phyloP scores from a whole-genome alignment of 208 protist genomes.

The Trypanosoma theileri region DNA sequence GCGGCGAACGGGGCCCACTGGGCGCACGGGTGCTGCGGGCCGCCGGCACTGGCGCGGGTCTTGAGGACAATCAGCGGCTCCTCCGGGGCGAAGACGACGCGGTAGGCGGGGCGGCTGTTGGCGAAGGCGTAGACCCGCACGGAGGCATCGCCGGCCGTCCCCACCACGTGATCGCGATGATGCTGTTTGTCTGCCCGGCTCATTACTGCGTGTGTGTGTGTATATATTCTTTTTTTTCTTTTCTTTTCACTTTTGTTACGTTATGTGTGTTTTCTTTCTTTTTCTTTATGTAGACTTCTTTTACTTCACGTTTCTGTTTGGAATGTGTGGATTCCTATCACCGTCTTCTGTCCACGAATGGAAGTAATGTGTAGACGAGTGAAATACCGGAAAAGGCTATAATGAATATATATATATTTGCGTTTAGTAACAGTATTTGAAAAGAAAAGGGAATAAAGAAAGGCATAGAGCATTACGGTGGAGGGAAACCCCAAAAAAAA shows the following conservation, averaged over 20 bases:
- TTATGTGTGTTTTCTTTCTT: no score
- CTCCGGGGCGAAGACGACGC: slow-evolving; percentile 73
- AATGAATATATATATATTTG: no score
- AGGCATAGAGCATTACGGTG: not conserved
- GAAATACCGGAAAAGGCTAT: no score
- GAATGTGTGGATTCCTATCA: no score
- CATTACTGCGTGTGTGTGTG: slow-evolving; percentile 28
- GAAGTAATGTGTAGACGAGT: no score
- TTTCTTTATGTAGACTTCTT: no score
- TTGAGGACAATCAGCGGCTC: slow-evolving; percentile 73
- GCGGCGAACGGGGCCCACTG: slow-evolving; percentile 70
- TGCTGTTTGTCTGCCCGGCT: slow-evolving; percentile 72
- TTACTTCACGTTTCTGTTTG: no score
- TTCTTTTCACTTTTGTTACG: no score
- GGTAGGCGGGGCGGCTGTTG: slow-evolving; percentile 63
- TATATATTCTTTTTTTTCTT: not conserved
- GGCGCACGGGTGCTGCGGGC: slow-evolving; percentile 56
- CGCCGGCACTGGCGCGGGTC: slow-evolving; percentile 20
- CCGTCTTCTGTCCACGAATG: no score
- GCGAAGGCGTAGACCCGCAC: slow-evolving; percentile 80
- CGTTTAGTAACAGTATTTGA: no score
- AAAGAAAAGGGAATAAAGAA: no score
- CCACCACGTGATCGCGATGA: slow-evolving; percentile 55
- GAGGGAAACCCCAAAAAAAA: slow-evolving; percentile 6
- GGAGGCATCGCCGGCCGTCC: slow-evolving; percentile 52